A percentile compares a stretch with the other conserved stretches of the same genome.
Evolutionary conservation across 2,329 filamentous ascomycete species (phyloP).

Genomic region (Alternaria angustiovoidea): DNA sequence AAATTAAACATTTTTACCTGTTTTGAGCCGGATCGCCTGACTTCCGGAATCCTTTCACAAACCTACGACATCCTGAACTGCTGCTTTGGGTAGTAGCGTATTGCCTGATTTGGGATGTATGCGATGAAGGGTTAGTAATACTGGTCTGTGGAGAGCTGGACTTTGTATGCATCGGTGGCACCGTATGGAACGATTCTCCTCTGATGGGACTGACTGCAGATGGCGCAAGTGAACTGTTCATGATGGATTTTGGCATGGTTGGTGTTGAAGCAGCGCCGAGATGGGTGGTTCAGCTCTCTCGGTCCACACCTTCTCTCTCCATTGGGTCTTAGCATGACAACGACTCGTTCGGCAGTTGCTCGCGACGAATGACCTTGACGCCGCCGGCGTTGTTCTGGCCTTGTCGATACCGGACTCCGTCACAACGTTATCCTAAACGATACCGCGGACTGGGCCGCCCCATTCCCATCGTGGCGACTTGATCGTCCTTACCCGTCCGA

Average conservation of each 20-base stretch:
- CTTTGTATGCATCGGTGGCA: not conserved
- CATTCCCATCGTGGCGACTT: slow-evolving; percentile 1
- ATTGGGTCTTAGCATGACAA: not conserved
- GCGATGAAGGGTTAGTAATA: not conserved
- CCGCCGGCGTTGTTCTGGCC: not conserved
- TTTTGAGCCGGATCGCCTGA: not conserved
- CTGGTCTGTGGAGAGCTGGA: not conserved
- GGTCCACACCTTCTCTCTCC: slow-evolving; percentile 1
- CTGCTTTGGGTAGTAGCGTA: not conserved
- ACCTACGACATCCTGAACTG: not conserved
- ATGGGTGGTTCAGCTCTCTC: not conserved
- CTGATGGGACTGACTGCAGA: not conserved
- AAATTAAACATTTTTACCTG: slow-evolving; percentile 2
- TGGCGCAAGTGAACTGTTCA: not conserved
- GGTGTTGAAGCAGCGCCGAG: not conserved
- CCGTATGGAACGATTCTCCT: not conserved
- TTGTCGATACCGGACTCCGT: not conserved
- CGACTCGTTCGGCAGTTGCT: not conserved
- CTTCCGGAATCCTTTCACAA: slow-evolving; percentile 1
- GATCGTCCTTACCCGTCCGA: not conserved
- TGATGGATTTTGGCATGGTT: not conserved
- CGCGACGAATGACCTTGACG: not conserved
- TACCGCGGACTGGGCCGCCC: slow-evolving; percentile 1
- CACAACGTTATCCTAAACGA: not conserved
- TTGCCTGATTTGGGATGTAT: not conserved